These are phyloP conservation scores for Bimuria novae-zelandiae DNA, from an alignment of 2,329 filamentous ascomycete species.

Conservation along the genomic window DNA sequence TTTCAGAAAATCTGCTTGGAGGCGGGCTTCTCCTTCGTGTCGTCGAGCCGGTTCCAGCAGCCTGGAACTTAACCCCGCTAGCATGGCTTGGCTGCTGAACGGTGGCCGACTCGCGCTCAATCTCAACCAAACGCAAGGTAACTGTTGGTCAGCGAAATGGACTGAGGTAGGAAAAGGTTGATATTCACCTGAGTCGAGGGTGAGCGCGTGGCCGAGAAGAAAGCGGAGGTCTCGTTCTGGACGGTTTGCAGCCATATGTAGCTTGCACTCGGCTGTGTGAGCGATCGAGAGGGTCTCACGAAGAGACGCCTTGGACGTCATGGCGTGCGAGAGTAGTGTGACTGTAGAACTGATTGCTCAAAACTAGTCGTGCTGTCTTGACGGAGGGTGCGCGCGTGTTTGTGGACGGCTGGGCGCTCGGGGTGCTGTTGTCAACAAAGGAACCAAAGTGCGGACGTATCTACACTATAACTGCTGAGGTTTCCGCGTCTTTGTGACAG, in stretches of 20 bases:
- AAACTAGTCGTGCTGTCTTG: too few relatives aligned
- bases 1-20: not conserved
- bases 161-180: too few relatives aligned
- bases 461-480: too few relatives aligned
- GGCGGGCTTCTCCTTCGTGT: not conserved
- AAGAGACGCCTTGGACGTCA: not conserved
- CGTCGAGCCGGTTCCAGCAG: not conserved
- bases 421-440: too few relatives aligned
- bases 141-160: too few relatives aligned
- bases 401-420: too few relatives aligned
- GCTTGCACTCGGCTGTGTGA: conserved; percentile 2
- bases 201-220: conserved; percentile 1
- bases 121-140: not conserved
- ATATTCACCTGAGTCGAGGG: not conserved
- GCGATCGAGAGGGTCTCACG: conserved; percentile 2
- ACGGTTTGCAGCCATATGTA: not conserved
- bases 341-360: too few relatives aligned
- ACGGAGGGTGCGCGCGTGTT: too few relatives aligned
- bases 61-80: not conserved
- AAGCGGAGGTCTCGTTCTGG: not conserved
- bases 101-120: not conserved
- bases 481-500: too few relatives aligned
- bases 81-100: not conserved
- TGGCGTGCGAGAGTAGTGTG: not conserved
- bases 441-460: too few relatives aligned